Evolutionary conservation across 2,329 filamentous ascomycete genomes (phyloP), one percentile per base, ranked within the genome.

Genomic region (Dactylella cylindrospora): DNA sequence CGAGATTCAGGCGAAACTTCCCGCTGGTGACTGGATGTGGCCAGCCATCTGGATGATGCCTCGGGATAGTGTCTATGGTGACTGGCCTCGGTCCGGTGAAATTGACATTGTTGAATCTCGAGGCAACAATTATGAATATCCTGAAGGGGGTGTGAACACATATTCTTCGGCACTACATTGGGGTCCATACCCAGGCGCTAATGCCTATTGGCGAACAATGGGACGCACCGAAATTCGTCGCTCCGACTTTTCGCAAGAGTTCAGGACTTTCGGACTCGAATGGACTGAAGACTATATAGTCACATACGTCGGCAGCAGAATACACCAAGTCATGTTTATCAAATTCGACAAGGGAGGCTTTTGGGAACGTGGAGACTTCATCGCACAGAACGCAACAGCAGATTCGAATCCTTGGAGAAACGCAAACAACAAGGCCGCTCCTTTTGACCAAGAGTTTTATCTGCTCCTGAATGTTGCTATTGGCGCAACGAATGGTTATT

Each of bases 11-110:
- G 79, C 79, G 13, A 76, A 78, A 59, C 68, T 81, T 66, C 78
- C 79, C 5, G 70, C 69, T 26, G 79, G 79, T 3, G 77, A 80
- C 67, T 81, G 79, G 79, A 69, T 81, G 19, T 80, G 78, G 79
- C 78, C 76, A 23, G 73, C 73, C 1, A 75, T 77, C 40, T 68
- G 74, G 76, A 78, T 80, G 76, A 76, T 79, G 75, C 78, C 78
- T 3, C 72, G 74, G 64, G 70, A 75, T 33, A 71, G 70, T 10
- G 72, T 71, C 3, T 80, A 80, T 65, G 78, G 78, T 23, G 65
- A 66, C 7, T 81, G 78, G 78, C 78, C 78, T 5, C 69, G 71
- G 20, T 76, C 74, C 55, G 78, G 78, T 19, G 78, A 80, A 67
- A 80, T 80, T 49, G 78, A 81, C 68, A 77, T 80, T 33, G 73